These are phyloP conservation scores for Trichoderma asperelloides DNA, from an alignment of 495 filamentous ascomycete species.

Conservation along the genomic window DNA sequence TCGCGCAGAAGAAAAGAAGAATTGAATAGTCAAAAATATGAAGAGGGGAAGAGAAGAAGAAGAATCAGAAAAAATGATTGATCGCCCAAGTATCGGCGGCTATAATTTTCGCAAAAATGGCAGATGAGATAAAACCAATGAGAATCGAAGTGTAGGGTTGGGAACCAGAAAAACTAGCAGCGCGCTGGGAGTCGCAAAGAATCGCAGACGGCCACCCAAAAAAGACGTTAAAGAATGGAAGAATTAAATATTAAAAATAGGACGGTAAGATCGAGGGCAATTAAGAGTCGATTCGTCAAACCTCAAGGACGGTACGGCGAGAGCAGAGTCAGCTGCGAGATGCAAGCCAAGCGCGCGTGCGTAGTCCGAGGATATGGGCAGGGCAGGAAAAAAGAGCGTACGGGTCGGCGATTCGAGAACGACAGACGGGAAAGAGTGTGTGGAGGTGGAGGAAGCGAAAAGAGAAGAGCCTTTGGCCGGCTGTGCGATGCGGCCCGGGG, in stretches of 20 bases:
- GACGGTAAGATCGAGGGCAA: neutral
- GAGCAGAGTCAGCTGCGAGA: neutral
- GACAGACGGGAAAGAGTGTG: slow-evolving; percentile 7
- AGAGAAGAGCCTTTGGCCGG: neutral
- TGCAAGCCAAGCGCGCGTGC: neutral
- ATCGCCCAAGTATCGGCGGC: neutral
- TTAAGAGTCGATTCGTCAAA: neutral
- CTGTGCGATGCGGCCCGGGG: slow-evolving; percentile 1
- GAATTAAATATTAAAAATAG: slow-evolving; percentile 5
- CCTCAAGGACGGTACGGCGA: neutral
- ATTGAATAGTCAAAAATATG: slow-evolving; percentile 12
- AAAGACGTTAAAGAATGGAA: neutral
- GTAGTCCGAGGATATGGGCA: neutral
- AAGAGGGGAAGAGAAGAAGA: slow-evolving; percentile 14
- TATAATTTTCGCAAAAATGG: neutral
- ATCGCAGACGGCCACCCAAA: neutral
- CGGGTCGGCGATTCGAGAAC: neutral
- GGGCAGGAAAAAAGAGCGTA: slow-evolving; percentile 1
- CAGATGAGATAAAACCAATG: neutral
- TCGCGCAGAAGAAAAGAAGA: slow-evolving; percentile 1
- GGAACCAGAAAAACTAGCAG: neutral
- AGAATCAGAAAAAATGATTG: neutral
- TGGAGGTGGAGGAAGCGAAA: neutral
- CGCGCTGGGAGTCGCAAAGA: neutral
- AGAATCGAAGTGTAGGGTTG: neutral